phyloP scores from a whole-genome alignment of 176 grass and related monocot species.

The Pontederia paniculata region DNA sequence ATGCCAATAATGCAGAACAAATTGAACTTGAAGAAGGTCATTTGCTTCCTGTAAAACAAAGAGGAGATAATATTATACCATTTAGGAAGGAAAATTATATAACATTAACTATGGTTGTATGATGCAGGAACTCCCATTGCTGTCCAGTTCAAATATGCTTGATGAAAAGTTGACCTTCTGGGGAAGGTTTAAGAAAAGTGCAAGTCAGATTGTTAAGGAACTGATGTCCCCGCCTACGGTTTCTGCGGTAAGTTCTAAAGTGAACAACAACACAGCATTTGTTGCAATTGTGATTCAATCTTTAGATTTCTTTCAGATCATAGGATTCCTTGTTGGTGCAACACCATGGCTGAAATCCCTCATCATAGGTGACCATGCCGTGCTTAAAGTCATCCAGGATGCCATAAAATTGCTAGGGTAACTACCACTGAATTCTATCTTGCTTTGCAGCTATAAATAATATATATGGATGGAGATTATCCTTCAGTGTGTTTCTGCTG shows the following conservation, averaged over 20 bases:
- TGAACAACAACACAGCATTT: not conserved
- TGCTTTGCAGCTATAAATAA: not conserved
- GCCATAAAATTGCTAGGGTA: slow-evolving; percentile 23
- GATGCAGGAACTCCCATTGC: slow-evolving; percentile 45
- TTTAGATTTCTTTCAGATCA: slow-evolving; percentile 16
- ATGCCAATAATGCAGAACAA: no score
- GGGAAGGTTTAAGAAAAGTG: slow-evolving; percentile 23
- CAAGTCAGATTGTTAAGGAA: slow-evolving; percentile 12
- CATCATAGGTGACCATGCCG: slow-evolving; percentile 28
- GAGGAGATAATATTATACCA: not conserved
- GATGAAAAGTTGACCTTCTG: slow-evolving; percentile 35
- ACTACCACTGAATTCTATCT: not conserved
- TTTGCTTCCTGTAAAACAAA: not conserved
- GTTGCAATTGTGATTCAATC: not conserved
- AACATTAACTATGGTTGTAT: not conserved
- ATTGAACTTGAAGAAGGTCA: no score
- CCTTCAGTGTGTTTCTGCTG: not conserved
- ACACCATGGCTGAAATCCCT: slow-evolving; percentile 39
- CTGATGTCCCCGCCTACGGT: slow-evolving; percentile 10
- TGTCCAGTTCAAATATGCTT: slow-evolving; percentile 26
- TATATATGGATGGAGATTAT: not conserved
- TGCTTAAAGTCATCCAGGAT: slow-evolving; percentile 36
- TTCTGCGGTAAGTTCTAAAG: not conserved
- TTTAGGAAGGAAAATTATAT: not conserved
- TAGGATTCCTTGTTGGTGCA: slow-evolving; percentile 17